Evolutionary conservation across 2,329 filamentous ascomycete species (phyloP).

Genomic region (Aspergillus bombycis): DNA sequence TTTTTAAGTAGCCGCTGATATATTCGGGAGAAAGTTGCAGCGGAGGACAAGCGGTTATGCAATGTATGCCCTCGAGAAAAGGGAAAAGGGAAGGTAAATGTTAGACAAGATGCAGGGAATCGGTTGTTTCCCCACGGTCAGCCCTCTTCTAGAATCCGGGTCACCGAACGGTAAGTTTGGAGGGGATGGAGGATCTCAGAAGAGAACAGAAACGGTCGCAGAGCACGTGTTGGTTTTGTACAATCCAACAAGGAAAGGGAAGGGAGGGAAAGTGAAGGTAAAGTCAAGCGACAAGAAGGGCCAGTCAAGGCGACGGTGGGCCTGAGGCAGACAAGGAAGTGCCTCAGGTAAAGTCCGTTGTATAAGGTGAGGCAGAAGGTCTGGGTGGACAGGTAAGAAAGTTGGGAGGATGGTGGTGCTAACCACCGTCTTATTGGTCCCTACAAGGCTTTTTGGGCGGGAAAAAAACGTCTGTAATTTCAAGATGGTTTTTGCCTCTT

Average conservation of each 20-base stretch:
- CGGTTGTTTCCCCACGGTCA: conserved; percentile 5
- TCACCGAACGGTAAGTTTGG: conserved; percentile 5
- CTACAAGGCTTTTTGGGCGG: conserved; percentile 22
- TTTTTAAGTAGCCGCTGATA: conserved; percentile 11
- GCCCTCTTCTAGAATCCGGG: conserved; percentile 2
- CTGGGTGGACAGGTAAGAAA: conserved; percentile 1
- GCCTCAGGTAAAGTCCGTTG: background rate
- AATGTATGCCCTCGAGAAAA: conserved; percentile 17
- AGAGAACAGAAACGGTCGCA: conserved; percentile 20
- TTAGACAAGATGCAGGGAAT: conserved; percentile 11
- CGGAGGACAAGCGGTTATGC: conserved; percentile 19
- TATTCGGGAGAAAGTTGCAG: conserved; percentile 14
- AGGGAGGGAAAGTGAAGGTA: conserved; percentile 5
- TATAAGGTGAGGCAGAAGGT: conserved; percentile 10
- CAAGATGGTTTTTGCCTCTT: conserved; percentile 15
- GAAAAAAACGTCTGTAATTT: conserved; percentile 18
- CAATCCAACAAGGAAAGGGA: background rate
- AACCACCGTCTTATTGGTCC: conserved; percentile 25
- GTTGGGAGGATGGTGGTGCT: conserved; percentile 20
- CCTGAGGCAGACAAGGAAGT: conserved; percentile 9
- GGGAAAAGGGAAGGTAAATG: background rate
- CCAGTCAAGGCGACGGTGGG: conserved; percentile 4
- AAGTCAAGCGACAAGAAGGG: conserved; percentile 8
- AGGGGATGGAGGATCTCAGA: conserved; percentile 14
- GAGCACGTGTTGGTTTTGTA: conserved; percentile 22